Base-by-base conservation (phyloP, 2,329 filamentous ascomycete genomes). In the Pezicula carpinea region DNA sequence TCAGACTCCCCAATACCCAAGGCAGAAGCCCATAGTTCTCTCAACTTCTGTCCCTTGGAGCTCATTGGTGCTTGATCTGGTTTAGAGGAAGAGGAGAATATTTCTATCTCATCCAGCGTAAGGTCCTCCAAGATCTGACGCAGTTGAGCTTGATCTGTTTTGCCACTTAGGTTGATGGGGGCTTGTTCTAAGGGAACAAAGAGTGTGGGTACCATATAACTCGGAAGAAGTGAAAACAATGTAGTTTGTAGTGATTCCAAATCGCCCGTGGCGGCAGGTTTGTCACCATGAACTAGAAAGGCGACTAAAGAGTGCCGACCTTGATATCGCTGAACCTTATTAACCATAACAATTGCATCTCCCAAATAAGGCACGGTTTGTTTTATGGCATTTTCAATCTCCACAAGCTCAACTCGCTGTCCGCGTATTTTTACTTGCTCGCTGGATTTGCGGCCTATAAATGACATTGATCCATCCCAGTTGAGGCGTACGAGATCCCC, bases 341-440 rank as follows among this genome's bases (percentile, higher is more conserved):
- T 23, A 23, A 23, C 22, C 8, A 23, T 23, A 23, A 23, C 22
- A 23, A 23, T 23, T 23, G 22, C 8, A 23, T 23, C 22, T 23
- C 22, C 22, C 8, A 23, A 23, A 23, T 23, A 23, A 23, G 8
- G 5, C 22, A 23, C 22, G 22, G 22, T 23, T 23, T 23, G 22
- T 23, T 23, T 23, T 23, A 23, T 23, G 22, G 22, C 22, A 34
- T 46, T 29, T 73, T 51, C 49, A 34, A 85, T 82, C 60, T 85
- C 81, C 15, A 74, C 75, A 50, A 83, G 77, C 55, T 85, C 81
- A 7, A 85, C 69, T 34, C 81, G 68, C 57, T 83, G 81, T 1
- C 81, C 81, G 33, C 80, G 73, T 15, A 84, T 66, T 59, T 85
- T 85, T 48, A 83, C 74, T 62, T 84, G 81, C 23, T 82, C 22